Conservation (phyloP, 1,284 basidiomycete species). For the Takashimella tepidaria region DNA sequence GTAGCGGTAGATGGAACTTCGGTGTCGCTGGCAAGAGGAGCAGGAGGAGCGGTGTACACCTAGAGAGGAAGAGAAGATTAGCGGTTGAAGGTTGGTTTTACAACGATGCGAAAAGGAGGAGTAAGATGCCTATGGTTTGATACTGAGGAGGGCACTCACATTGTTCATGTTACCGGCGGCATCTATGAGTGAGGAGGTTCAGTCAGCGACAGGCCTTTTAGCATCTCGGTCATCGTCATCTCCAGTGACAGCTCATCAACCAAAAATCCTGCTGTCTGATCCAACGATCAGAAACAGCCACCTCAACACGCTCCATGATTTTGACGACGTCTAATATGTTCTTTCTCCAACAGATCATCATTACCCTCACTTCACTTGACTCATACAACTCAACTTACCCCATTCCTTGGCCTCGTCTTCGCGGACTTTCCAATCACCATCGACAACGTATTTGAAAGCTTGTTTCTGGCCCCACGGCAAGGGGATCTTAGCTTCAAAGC, state of each 20-base stretch:
- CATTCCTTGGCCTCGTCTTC: slow-evolving; percentile 49
- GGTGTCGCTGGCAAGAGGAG: slow-evolving; percentile 11
- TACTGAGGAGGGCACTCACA: slow-evolving; percentile 14
- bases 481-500: slow-evolving; percentile 30
- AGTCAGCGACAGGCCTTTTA: slow-evolving; percentile 3
- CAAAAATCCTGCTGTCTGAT: no score
- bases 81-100: neutral
- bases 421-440: slow-evolving; percentile 48
- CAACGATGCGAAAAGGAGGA: no score
- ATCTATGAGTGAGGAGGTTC: no score
- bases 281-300: no score
- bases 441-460: slow-evolving; percentile 49
- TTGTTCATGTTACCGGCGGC: slow-evolving; percentile 50
- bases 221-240: neutral
- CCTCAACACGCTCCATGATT: no score
- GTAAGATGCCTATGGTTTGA: neutral
- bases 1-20: slow-evolving; percentile 1
- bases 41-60: slow-evolving; percentile 38
- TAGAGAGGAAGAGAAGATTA: neutral
- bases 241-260: neutral
- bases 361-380: neutral
- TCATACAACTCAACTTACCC: no score
- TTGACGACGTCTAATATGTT: no score
- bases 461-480: slow-evolving; percentile 46
- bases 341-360: neutral